Conservation (phyloP, 2,329 filamentous ascomycete species). For the Metarhizium rileyi region DNA sequence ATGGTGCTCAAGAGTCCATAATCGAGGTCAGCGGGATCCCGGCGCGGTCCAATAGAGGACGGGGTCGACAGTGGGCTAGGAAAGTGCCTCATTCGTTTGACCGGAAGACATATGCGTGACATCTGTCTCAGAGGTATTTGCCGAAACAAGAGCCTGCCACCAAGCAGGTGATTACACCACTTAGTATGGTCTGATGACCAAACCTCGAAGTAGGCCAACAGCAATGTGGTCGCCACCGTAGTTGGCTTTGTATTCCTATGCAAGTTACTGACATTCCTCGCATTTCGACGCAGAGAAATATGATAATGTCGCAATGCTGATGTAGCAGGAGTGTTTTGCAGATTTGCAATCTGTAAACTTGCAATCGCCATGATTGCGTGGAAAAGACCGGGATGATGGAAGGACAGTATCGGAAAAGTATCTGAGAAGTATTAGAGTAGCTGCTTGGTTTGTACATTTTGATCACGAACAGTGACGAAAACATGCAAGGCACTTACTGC, state of each 20-base stretch:
- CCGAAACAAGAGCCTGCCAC: slow-evolving; percentile 69
- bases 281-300: slow-evolving; percentile 68
- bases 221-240: slow-evolving; percentile 77
- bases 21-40: slow-evolving; percentile 31
- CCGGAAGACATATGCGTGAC: slow-evolving; percentile 58
- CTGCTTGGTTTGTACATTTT: not conserved
- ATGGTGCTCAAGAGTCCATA: slow-evolving; percentile 31
- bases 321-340: slow-evolving; percentile 64
- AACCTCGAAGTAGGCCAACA: slow-evolving; percentile 88
- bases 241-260: slow-evolving; percentile 62
- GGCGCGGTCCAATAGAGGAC: slow-evolving; percentile 3
- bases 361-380: slow-evolving; percentile 85
- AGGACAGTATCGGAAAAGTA: slow-evolving; percentile 71
- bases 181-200: slow-evolving; percentile 91
- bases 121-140: slow-evolving; percentile 73
- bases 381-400: slow-evolving; percentile 76
- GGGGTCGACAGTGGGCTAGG: slow-evolving; percentile 1
- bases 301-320: slow-evolving; percentile 90
- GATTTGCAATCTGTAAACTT: slow-evolving; percentile 77
- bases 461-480: not conserved
- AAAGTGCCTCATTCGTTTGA: slow-evolving; percentile 37
- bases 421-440: slow-evolving; percentile 33
- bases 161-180: slow-evolving; percentile 88
- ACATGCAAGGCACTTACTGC: slow-evolving; percentile 33
- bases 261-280: slow-evolving; percentile 61